Base-by-base conservation (phyloP, 768 basidiomycete genomes). In the Agaricus bisporus region DNA sequence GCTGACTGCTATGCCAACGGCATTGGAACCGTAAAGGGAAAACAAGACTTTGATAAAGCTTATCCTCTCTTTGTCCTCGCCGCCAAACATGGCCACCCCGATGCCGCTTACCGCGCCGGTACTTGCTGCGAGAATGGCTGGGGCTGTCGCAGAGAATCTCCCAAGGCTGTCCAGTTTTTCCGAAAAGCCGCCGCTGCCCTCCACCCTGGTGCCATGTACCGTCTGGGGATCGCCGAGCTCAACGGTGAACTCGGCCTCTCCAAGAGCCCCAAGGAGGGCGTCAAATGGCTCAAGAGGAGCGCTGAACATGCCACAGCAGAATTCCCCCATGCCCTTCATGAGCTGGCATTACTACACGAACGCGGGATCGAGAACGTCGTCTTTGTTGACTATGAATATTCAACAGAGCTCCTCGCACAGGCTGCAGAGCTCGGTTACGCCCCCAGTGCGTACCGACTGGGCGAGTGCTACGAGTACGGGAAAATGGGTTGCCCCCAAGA, bases 51-150 rank as follows among this genome's bases (percentile, higher is more conserved):
- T 64, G 97, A 98, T 72, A 84, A 88, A 53, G 97, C 97, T 4
- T 95, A 92, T 69, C 97, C 95, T 9, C 77, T 99, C 42, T 98
- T 98, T 64, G 86, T 95, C 14, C 82, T 97, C 36, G 92, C 95
- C 1, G 91, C 95, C 35, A 99, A 99, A 70, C 97, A 98, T 62
- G 90, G 92, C 14, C 95, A 98, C 66, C 87, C 93, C 2, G 95
- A 98, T 62, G 95, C 93, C 14, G 83, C 91, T 4, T 99, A 94
- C 70, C 88, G 95, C 28, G 89, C 95, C 0, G 97, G 94, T 29
- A 95, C 95, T 2, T 99, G 97, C 66, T 97, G 92, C 69, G 97
- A 99, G 77, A 95, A 98, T 62, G 97, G 95, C 26, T 98, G 95
- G 97, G 97, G 97, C 5, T 95, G 93, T 66, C 77, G 95, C 48